Percentiles rank a stretch among this genome's conserved stretches.
These are phyloP conservation scores for Filosporella fistucella DNA, from an alignment of 495 filamentous ascomycete species.

Conservation along the genomic window DNA sequence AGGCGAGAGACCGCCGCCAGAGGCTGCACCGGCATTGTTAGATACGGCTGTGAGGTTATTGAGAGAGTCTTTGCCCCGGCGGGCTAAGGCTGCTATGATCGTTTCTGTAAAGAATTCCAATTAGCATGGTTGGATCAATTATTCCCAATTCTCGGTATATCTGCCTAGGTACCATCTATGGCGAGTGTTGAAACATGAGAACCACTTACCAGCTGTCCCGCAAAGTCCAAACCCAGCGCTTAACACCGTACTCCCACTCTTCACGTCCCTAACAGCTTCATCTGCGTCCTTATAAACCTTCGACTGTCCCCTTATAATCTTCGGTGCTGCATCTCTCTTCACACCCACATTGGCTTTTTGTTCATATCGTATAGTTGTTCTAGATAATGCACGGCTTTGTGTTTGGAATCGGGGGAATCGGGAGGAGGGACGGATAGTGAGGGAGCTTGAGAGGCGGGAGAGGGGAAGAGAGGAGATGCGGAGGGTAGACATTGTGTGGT, in stretches of 20 bases:
- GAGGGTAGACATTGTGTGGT: conserved; percentile 12
- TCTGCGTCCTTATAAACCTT: conserved; percentile 54
- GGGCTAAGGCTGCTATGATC: conserved; percentile 43
- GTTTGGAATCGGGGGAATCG: not conserved
- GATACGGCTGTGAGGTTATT: conserved; percentile 57
- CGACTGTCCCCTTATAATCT: conserved; percentile 33
- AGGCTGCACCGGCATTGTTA: conserved; percentile 58
- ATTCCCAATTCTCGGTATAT: not conserved
- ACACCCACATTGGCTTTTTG: conserved; percentile 16
- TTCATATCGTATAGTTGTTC: conserved; percentile 8
- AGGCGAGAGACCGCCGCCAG: conserved; percentile 46
- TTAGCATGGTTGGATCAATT: not conserved
- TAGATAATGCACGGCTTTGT: conserved; percentile 3
- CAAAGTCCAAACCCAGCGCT: conserved; percentile 60
- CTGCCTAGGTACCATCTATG: too few species aligned
- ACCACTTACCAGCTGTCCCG: conserved; percentile 48
- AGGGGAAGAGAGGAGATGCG: conserved; percentile 12
- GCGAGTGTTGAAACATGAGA: not conserved
- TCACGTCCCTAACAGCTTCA: conserved; percentile 55
- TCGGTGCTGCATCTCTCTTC: conserved; percentile 24
- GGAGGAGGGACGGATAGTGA: conserved; percentile 4
- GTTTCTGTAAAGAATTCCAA: conserved; percentile 30
- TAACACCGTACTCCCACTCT: conserved; percentile 52
- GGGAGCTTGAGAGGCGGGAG: not conserved
- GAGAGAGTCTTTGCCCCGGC: conserved; percentile 37